These are phyloP conservation scores for Lactarius sp. DNA, from an alignment of 768 basidiomycete species.

Conservation along the genomic window DNA sequence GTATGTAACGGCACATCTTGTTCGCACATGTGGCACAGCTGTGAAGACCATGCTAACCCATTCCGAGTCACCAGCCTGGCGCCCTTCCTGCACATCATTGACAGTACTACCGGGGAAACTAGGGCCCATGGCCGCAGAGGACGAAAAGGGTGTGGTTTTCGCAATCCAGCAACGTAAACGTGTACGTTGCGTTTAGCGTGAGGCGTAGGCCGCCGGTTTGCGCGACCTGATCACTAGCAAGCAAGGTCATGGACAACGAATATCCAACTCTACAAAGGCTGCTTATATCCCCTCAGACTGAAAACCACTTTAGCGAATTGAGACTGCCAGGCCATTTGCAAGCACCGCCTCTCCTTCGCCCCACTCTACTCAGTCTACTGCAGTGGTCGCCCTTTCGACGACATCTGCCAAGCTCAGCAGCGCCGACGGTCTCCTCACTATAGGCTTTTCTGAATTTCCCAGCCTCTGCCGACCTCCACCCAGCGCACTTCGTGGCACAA, in stretches of 20 bases:
- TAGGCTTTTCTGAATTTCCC: neutral
- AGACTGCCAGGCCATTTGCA: neutral
- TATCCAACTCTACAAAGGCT: neutral
- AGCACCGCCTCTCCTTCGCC: neutral
- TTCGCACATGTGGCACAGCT: slow-evolving; percentile 5
- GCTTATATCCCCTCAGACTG: neutral
- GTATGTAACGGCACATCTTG: neutral
- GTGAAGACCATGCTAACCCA: neutral
- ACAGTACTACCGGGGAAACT: neutral
- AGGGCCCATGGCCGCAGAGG: neutral
- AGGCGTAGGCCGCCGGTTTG: neutral
- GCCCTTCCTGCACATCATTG: slow-evolving; percentile 7
- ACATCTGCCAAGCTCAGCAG: neutral
- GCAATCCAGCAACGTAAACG: slow-evolving; percentile 1
- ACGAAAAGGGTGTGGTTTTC: neutral
- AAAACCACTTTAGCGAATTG: neutral
- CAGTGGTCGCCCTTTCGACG: neutral
- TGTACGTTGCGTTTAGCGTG: slow-evolving; percentile 5
- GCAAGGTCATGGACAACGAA: neutral
- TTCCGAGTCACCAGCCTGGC: neutral
- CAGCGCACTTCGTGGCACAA: neutral
- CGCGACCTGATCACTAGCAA: neutral
- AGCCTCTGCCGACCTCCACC: neutral
- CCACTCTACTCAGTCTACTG: neutral
- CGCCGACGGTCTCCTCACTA: neutral